Evolutionary conservation across 2,329 filamentous ascomycete genomes (phyloP).

Genomic region (Blastomyces silverae): DNA sequence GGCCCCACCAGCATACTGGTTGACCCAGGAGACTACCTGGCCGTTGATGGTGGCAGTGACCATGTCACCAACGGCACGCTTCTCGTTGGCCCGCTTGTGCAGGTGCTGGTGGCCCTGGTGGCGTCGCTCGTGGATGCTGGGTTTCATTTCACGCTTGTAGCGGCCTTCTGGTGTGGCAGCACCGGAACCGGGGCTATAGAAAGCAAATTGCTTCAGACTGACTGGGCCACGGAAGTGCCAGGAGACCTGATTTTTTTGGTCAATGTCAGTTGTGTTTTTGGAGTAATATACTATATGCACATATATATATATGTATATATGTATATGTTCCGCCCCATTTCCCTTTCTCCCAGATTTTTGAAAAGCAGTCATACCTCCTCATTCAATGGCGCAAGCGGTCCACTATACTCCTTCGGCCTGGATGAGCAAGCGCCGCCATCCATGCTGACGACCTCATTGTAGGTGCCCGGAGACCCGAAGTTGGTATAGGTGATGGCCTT

Average conservation of each 20-base stretch:
- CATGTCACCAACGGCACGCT: slow-evolving; percentile 45
- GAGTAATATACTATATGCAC: not conserved
- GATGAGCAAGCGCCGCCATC: slow-evolving; percentile 51
- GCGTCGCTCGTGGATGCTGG: slow-evolving; percentile 34
- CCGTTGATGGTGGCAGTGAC: slow-evolving; percentile 56
- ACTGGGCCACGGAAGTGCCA: slow-evolving; percentile 66
- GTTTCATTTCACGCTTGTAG: slow-evolving; percentile 34
- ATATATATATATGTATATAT: not conserved
- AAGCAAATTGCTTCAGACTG: slow-evolving; percentile 59
- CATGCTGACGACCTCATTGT: slow-evolving; percentile 60
- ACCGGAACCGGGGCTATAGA: slow-evolving; percentile 52
- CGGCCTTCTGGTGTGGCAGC: slow-evolving; percentile 7
- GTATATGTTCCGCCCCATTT: not conserved
- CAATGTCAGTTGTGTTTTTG: not conserved
- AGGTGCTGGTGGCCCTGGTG: slow-evolving; percentile 51
- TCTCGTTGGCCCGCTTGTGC: slow-evolving; percentile 37
- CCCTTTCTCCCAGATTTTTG: not conserved
- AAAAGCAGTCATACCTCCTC: slow-evolving; percentile 54
- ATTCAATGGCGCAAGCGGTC: slow-evolving; percentile 59
- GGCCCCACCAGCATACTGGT: slow-evolving; percentile 45
- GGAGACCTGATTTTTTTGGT: slow-evolving; percentile 50
- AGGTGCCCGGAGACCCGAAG: slow-evolving; percentile 54
- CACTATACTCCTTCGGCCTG: slow-evolving; percentile 49
- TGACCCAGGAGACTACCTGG: slow-evolving; percentile 52
- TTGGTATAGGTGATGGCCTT: slow-evolving; percentile 61